phyloP scores from a whole-genome alignment of 257 asterid species.

The Salvia hispanica region DNA sequence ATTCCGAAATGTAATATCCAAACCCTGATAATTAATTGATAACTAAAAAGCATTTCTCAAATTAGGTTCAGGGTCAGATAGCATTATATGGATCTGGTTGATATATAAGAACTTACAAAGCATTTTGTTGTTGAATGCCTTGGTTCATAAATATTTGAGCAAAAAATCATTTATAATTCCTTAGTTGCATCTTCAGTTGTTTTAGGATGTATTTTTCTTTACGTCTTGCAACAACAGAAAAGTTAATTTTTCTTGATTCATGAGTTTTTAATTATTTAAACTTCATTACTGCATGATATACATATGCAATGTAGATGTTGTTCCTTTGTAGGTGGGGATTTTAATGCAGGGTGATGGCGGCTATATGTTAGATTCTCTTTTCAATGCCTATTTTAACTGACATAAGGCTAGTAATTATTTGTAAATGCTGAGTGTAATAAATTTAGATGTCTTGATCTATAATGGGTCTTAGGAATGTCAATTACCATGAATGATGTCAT shows the following conservation, averaged over 20 bases:
- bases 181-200: background rate
- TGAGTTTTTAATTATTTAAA: background rate
- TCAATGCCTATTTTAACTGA: constrained; percentile 6
- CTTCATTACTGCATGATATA: background rate
- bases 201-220: background rate
- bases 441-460: constrained; percentile 5
- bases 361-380: background rate
- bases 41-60: background rate
- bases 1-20: background rate
- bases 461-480: constrained; percentile 6
- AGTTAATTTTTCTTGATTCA: background rate
- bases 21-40: background rate
- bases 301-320: background rate
- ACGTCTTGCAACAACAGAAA: background rate
- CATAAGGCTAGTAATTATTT: background rate
- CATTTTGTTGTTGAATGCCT: background rate
- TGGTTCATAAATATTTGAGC: background rate
- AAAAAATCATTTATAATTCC: too few relatives aligned
- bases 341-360: background rate
- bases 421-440: background rate
- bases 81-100: background rate
- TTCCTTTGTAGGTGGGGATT: background rate
- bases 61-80: background rate
- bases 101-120: background rate
- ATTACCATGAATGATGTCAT: constrained; percentile 1